phyloP scores from a whole-genome alignment of 2,329 filamentous ascomycete species.

The Aspergillus proliferans region DNA sequence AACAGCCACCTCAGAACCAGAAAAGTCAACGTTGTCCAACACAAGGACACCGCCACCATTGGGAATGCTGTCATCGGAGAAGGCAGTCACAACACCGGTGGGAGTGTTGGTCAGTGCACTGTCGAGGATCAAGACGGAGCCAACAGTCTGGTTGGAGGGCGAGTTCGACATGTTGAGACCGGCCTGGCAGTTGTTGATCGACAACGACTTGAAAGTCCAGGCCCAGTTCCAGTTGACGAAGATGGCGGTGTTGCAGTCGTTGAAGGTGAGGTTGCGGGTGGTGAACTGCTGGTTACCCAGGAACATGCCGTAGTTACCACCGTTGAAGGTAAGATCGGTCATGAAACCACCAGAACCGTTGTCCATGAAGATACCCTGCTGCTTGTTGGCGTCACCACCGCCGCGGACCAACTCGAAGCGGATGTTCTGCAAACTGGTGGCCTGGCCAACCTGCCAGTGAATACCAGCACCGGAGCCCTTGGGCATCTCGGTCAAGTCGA shows the following conservation, averaged over 20 bases:
- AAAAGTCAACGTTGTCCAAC: slow-evolving; percentile 84
- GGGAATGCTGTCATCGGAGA: slow-evolving; percentile 55
- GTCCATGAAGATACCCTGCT: slow-evolving; percentile 77
- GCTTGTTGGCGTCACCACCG: slow-evolving; percentile 57
- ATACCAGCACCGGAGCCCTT: slow-evolving; percentile 60
- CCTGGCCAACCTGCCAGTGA: slow-evolving; percentile 82
- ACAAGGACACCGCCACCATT: slow-evolving; percentile 74
- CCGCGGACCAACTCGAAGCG: slow-evolving; percentile 71
- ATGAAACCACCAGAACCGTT: slow-evolving; percentile 81
- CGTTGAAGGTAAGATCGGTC: slow-evolving; percentile 76
- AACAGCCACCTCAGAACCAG: slow-evolving; percentile 62
- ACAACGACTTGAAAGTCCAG: slow-evolving; percentile 71
- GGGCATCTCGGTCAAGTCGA: slow-evolving; percentile 65
- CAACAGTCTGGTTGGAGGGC: slow-evolving; percentile 64
- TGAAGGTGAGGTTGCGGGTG: slow-evolving; percentile 74
- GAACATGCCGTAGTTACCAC: slow-evolving; percentile 70
- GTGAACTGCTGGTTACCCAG: slow-evolving; percentile 86
- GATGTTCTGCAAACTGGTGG: slow-evolving; percentile 73
- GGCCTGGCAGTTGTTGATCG: slow-evolving; percentile 66
- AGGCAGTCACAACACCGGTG: slow-evolving; percentile 71
- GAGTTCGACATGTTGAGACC: slow-evolving; percentile 73
- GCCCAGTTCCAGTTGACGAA: slow-evolving; percentile 92
- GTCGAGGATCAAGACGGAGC: slow-evolving; percentile 78
- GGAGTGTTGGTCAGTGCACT: slow-evolving; percentile 70
- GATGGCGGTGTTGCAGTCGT: slow-evolving; percentile 73